Base-by-base conservation (phyloP, 139 green algal species). In the Deuterostichococcus epilithicus region DNA sequence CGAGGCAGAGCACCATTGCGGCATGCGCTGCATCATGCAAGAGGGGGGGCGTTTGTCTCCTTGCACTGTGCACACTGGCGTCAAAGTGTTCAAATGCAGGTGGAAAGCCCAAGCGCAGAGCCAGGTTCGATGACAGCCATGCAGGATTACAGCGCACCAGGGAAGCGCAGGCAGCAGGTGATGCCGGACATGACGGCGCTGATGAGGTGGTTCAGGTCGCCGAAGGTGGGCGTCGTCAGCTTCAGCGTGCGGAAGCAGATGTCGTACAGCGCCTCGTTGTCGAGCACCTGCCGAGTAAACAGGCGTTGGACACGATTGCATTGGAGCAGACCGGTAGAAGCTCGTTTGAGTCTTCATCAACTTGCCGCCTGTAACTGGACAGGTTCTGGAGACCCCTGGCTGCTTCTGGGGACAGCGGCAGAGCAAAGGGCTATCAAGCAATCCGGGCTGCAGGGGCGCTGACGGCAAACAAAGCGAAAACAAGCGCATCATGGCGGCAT, bases 231-330 rank as follows among this genome's bases (percentile, higher is more conserved):
- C 59, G 92, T 98, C 73, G 93, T 94, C 63, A 98, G 89, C 91
- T 98, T 98, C 60, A 98, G 83, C 75, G 93, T 98, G 83, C 93
- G 92, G 93, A 98, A 98, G 93, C 94, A 98, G 80, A 98, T 98
- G 83, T 98, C 94, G 84, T 98, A 98, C 82, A 99, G 89, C 8
- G 95, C 95, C 88, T 98, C 93, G 78, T 98, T 98, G 75, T 97
- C 92, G 78, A 97, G 86, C 32, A 96, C 96, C 65, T 70, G 65
- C 15, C 3, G 3, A 63, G 18, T 63, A 5, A 13, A 52, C 10
- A 52, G 42, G 42, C 13, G 42, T 13, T 52, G 42, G 13, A 23
- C 42, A 52, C 10, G 42, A n/a, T 13, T 52, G 42, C 42, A 52
- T 52, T 8, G 10, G 13, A 52, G 42, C 42, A 52, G n/a, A n/a